phyloP scores from a whole-genome alignment of 345 rosid genomes.

The Ceriops decandra region DNA sequence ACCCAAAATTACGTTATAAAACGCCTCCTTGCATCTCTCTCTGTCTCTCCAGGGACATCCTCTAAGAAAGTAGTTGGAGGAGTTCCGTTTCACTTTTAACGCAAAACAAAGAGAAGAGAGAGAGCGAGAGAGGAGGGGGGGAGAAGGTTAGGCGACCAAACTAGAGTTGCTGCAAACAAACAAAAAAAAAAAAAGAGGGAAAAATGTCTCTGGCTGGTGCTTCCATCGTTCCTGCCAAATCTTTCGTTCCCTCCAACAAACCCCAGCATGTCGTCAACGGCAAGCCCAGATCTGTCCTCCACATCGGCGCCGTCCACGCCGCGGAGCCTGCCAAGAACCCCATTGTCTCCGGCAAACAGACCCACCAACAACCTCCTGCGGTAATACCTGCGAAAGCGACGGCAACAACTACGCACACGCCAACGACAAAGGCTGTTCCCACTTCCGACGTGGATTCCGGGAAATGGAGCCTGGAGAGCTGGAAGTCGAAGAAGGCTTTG shows the following conservation, averaged over 20 bases:
- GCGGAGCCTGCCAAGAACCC: slow-evolving; percentile 20
- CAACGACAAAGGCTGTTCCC: not conserved
- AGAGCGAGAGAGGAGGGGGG: too few relatives aligned
- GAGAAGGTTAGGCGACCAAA: too few relatives aligned
- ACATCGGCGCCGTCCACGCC: slow-evolving; percentile 18
- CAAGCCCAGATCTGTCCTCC: slow-evolving; percentile 11
- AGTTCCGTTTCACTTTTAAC: not conserved
- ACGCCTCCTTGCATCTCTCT: not conserved
- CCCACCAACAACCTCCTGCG: not conserved
- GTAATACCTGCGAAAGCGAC: not conserved
- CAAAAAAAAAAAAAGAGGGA: not conserved
- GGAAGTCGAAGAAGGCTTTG: slow-evolving; percentile 25
- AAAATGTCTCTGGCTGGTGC: slow-evolving; percentile 13
- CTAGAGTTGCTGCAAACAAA: not conserved
- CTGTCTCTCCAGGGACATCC: slow-evolving; percentile 3
- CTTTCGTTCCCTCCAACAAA: not conserved
- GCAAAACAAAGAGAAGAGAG: not conserved
- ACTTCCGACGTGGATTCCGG: slow-evolving; percentile 7
- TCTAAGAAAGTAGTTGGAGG: not conserved
- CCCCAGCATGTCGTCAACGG: not conserved
- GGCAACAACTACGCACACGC: not conserved
- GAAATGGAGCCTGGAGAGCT: slow-evolving; percentile 26
- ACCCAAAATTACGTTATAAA: slow-evolving; percentile 13
- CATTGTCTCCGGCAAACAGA: not conserved
- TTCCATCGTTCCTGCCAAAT: slow-evolving; percentile 19